Conservation (phyloP, 2,329 filamentous ascomycete genomes). For the Penicillium freii region DNA sequence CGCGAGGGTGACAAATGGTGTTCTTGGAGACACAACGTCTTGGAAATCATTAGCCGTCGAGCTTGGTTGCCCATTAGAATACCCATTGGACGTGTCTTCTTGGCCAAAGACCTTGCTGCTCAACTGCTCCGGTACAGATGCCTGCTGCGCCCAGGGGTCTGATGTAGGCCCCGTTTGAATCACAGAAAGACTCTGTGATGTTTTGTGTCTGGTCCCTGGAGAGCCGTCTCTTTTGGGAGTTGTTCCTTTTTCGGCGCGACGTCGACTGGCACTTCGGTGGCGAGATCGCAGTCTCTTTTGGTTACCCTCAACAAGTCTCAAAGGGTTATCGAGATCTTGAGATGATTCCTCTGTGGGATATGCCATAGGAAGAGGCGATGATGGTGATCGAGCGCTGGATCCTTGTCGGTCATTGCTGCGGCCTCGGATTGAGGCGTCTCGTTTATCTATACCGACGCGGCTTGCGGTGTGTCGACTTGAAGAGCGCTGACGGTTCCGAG, state of each 20-base stretch:
- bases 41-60: slow-evolving; percentile 24
- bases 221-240: slow-evolving; percentile 48
- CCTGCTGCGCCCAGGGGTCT: slow-evolving; percentile 20
- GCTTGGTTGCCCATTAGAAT: slow-evolving; percentile 9
- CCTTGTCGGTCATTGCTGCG: slow-evolving; percentile 62
- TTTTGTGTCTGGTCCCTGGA: slow-evolving; percentile 43
- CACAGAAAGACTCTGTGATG: slow-evolving; percentile 36
- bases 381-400: slow-evolving; percentile 67
- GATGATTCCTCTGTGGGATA: slow-evolving; percentile 47
- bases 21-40: slow-evolving; percentile 22
- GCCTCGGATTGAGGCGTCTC: slow-evolving; percentile 48
- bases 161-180: slow-evolving; percentile 11
- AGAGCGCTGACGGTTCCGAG: slow-evolving; percentile 40
- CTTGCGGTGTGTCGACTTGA: slow-evolving; percentile 44
- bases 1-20: slow-evolving; percentile 47
- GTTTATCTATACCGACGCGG: slow-evolving; percentile 32
- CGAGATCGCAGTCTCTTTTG: slow-evolving; percentile 48
- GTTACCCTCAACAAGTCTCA: slow-evolving; percentile 46
- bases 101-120: slow-evolving; percentile 13
- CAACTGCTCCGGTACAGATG: slow-evolving; percentile 24
- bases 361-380: slow-evolving; percentile 73
- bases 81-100: slow-evolving; percentile 4
- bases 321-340: slow-evolving; percentile 62
- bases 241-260: slow-evolving; percentile 43
- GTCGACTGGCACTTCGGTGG: slow-evolving; percentile 53